Percentiles rank a stretch among this genome's conserved stretches.
Evolutionary conservation across 176 grass and related monocot genomes (phyloP).

Genomic region (Cenchrus purpureus): DNA sequence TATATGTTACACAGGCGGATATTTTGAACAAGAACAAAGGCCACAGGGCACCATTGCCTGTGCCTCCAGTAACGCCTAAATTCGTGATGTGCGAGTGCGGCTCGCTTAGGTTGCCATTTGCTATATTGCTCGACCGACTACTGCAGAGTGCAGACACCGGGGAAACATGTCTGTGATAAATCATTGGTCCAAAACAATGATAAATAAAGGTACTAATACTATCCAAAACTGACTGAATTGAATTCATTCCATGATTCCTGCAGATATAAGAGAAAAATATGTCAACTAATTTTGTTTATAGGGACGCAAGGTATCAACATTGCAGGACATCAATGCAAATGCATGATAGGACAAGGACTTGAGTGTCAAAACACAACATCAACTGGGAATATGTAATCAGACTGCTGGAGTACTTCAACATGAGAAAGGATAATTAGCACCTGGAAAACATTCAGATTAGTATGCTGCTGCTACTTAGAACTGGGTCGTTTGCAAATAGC

Average conservation of each 20-base stretch:
- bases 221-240: slow-evolving; percentile 69
- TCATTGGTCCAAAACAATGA: neutral
- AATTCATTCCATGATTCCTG: slow-evolving; percentile 94
- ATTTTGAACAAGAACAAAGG: slow-evolving; percentile 15
- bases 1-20: neutral
- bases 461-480: slow-evolving; percentile 14
- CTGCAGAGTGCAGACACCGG: neutral
- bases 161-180: slow-evolving; percentile 19
- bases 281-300: neutral
- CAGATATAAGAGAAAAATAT: slow-evolving; percentile 21
- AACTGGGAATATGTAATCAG: neutral
- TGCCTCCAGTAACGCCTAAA: neutral
- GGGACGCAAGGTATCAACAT: neutral
- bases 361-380: neutral
- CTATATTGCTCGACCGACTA: neutral
- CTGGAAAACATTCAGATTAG: slow-evolving; percentile 18
- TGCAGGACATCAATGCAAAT: slow-evolving; percentile 3
- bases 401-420: slow-evolving; percentile 3
- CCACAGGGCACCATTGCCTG: neutral
- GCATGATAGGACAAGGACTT: neutral
- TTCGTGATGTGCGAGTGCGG: neutral
- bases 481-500: neutral
- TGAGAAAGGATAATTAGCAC: slow-evolving; percentile 7
- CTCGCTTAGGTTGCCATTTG: neutral
- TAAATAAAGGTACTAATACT: slow-evolving; percentile 10